phyloP scores from a whole-genome alignment of 306 rosid genomes.

The Cucurbita moschata region DNA sequence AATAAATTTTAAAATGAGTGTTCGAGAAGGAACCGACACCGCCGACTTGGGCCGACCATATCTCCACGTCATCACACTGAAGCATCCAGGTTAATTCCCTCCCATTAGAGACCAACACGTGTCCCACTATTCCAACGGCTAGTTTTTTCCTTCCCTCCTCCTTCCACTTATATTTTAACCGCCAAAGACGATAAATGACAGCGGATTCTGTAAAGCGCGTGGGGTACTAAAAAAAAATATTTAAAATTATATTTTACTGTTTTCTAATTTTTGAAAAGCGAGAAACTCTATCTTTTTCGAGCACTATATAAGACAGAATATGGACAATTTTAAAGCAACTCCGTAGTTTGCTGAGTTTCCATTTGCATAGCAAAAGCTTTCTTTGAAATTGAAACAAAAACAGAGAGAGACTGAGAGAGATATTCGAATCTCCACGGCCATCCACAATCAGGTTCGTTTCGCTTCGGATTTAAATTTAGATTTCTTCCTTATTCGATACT shows the following conservation, averaged over 20 bases:
- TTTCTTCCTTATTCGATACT: not conserved
- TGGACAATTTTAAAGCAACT: constrained; percentile 6
- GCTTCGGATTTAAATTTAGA: not conserved
- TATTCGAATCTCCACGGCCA: not conserved
- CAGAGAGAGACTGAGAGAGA: not conserved
- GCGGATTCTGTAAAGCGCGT: constrained; percentile 22
- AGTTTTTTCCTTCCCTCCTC: constrained; percentile 17
- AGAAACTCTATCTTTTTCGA: not conserved
- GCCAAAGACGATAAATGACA: constrained; percentile 17
- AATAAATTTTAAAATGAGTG: constrained; percentile 6
- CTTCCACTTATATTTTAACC: constrained; percentile 27
- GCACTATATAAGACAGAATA: not conserved
- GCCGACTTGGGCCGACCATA: constrained; percentile 49
- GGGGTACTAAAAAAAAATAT: not conserved
- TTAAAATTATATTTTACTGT: not conserved
- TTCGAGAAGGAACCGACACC: constrained; percentile 21
- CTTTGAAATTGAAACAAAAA: not conserved
- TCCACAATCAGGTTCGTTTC: not conserved
- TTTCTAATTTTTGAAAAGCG: not conserved
- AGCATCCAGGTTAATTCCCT: constrained; percentile 6
- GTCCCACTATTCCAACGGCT: constrained; percentile 50
- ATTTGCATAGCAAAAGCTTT: not conserved
- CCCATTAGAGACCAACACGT: constrained; percentile 24
- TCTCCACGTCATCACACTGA: constrained; percentile 30
- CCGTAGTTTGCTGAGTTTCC: constrained; percentile 6